phyloP scores from a whole-genome alignment of 495 filamentous ascomycete genomes.

The Bryoglossum gracile region DNA sequence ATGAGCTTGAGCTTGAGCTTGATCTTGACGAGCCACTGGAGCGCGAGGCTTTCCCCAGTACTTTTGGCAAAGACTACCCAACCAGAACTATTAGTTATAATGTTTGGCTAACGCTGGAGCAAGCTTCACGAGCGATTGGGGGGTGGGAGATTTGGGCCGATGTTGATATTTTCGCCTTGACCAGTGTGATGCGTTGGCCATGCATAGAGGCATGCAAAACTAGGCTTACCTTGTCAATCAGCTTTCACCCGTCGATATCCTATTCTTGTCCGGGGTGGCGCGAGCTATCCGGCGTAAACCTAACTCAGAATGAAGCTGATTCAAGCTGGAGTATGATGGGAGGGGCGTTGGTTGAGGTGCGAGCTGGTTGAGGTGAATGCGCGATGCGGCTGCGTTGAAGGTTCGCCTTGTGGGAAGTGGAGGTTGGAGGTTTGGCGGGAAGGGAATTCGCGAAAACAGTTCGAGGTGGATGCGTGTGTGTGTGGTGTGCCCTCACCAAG shows the following conservation, averaged over 20 bases:
- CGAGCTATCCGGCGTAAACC: slow-evolving; percentile 1
- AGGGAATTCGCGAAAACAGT: background rate
- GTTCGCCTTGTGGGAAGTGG: background rate
- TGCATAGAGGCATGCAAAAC: slow-evolving; percentile 23
- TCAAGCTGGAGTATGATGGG: slow-evolving; percentile 12
- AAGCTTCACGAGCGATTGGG: slow-evolving; percentile 20
- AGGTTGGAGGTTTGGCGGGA: background rate
- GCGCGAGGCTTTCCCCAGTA: slow-evolving; percentile 28
- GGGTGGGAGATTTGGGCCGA: slow-evolving; percentile 17
- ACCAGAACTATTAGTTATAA: slow-evolving; percentile 40
- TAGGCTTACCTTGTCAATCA: slow-evolving; percentile 26
- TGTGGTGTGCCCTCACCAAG: background rate
- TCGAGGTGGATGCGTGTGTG: too few relatives aligned
- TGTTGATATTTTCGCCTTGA: slow-evolving; percentile 19
- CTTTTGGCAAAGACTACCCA: slow-evolving; percentile 34
- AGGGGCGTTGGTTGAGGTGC: slow-evolving; percentile 14
- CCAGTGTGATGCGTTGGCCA: slow-evolving; percentile 27
- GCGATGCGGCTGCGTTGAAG: slow-evolving; percentile 11
- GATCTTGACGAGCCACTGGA: slow-evolving; percentile 27
- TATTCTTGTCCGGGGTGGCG: slow-evolving; percentile 20
- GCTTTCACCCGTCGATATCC: slow-evolving; percentile 18
- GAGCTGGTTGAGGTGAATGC: slow-evolving; percentile 12
- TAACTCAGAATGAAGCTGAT: slow-evolving; percentile 8
- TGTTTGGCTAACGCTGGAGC: slow-evolving; percentile 17
- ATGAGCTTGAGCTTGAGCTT: too few relatives aligned